Percentiles rank a stretch among this genome's conserved stretches.
These are phyloP conservation scores for Astrocystis sublimbata DNA, from an alignment of 495 filamentous ascomycete species.

Conservation along the genomic window DNA sequence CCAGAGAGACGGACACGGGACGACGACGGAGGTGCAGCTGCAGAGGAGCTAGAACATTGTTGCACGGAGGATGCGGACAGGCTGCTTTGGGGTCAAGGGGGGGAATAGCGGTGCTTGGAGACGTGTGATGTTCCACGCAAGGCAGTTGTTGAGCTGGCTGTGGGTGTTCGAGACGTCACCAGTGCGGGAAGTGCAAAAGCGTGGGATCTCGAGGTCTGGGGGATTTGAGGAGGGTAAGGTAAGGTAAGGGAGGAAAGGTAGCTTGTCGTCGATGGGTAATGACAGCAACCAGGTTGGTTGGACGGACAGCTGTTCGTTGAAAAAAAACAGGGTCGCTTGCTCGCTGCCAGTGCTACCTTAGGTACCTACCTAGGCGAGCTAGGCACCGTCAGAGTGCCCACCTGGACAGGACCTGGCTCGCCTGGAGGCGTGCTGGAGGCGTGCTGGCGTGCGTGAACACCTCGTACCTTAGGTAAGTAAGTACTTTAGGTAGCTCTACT, in stretches of 20 bases:
- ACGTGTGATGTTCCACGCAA: not conserved
- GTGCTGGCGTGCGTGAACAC: too few species aligned
- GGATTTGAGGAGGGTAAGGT: not conserved
- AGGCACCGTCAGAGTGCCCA: too few species aligned
- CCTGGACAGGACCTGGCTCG: too few species aligned
- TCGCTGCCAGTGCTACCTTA: too few species aligned
- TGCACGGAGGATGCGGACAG: constrained; percentile 22
- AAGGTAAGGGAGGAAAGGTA: not conserved
- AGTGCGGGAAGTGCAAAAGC: not conserved
- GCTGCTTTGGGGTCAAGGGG: constrained; percentile 12
- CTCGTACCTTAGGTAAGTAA: not conserved
- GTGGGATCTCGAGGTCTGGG: too few species aligned
- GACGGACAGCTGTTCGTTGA: constrained; percentile 12
- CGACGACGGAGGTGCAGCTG: constrained; percentile 18
- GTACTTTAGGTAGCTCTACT: not conserved
- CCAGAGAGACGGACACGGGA: constrained; percentile 20
- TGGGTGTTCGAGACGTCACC: not conserved
- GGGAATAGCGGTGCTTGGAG: not conserved
- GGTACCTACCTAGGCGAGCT: too few species aligned
- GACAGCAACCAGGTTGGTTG: not conserved
- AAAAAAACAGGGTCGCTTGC: constrained; percentile 14
- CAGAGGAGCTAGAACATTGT: constrained; percentile 35
- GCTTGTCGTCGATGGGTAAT: constrained; percentile 6
- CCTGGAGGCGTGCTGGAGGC: too few species aligned
- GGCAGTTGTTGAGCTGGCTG: not conserved